phyloP scores from a whole-genome alignment of 352 stramenopile genomes.

The Phytophthora pisi region DNA sequence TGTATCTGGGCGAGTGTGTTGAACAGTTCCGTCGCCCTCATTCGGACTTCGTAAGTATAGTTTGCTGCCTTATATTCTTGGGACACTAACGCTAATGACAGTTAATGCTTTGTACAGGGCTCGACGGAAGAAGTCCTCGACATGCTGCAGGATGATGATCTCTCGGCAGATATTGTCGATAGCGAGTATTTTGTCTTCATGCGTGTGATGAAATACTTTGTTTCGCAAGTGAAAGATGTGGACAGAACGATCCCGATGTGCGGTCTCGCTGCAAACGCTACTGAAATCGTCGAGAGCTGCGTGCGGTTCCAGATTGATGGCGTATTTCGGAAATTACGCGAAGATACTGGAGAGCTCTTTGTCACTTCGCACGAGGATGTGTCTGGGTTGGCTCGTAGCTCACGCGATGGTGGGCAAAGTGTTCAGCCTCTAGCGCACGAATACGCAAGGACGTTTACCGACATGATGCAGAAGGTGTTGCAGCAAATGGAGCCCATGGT shows the following conservation, averaged over 20 bases:
- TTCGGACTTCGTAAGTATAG: slow-evolving; percentile 58
- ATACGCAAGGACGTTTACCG: slow-evolving; percentile 55
- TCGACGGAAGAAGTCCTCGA: slow-evolving; percentile 50
- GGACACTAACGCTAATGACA: background rate
- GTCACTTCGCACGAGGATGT: slow-evolving; percentile 57
- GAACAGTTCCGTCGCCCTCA: slow-evolving; percentile 61
- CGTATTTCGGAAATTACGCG: slow-evolving; percentile 66
- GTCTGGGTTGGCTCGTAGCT: slow-evolving; percentile 38
- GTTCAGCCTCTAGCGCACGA: slow-evolving; percentile 65
- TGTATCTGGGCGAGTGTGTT: slow-evolving; percentile 60
- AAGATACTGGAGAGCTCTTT: slow-evolving; percentile 67
- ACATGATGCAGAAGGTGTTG: slow-evolving; percentile 83
- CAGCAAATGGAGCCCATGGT: slow-evolving; percentile 81
- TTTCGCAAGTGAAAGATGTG: slow-evolving; percentile 63
- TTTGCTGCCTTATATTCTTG: background rate
- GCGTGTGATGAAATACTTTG: slow-evolving; percentile 81
- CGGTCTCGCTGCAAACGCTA: slow-evolving; percentile 46
- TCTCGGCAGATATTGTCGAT: slow-evolving; percentile 34
- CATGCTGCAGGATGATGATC: slow-evolving; percentile 29
- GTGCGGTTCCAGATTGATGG: slow-evolving; percentile 83
- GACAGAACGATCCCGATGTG: slow-evolving; percentile 66
- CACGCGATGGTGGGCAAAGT: slow-evolving; percentile 38
- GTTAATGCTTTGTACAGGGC: slow-evolving; percentile 38
- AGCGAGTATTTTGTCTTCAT: slow-evolving; percentile 85
- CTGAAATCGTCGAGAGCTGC: slow-evolving; percentile 64